Evolutionary conservation across 2,329 filamentous ascomycete genomes (phyloP), one percentile per base, ranked within the genome.

Genomic region (Huntiella decipiens): DNA sequence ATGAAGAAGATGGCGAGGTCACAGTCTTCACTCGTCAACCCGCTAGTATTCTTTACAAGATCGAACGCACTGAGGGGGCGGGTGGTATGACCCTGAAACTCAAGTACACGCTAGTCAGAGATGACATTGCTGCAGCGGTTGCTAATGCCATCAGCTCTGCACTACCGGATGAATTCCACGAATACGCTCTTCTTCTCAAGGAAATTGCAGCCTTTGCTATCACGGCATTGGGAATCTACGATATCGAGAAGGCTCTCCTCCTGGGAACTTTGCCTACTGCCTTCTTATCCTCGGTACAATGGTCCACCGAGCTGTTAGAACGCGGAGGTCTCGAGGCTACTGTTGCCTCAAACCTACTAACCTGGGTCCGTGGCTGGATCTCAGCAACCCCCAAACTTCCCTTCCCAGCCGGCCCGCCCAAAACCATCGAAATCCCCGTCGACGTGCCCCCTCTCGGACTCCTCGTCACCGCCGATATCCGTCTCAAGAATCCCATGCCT

Each of bases 361-460:
- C 53, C 2, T 64, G 64, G 44, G 51, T 70, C 8, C 51, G 46
- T n/a, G 50, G 49, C 7, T 69, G 65, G 64, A 56, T 60, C 19
- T 43, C 54, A 5, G 58, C 54, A 8, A 34, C 47, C 4, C 45
- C 61, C 16, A 19, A 17, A 5, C 33, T 49, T 3, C n/a, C 34
- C 6, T 43, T 49, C 34, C 66, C 60, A 51, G 70, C 71, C 15
- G 12, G 17, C 10, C 10, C 17, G 4, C 11, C 16, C 7, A 35
- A 38, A 10, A 77, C 76, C 10, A 87, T 98, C 53, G 67, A 81
- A 28, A 92, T 98, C 45, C 83, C 87, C 0, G 87, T 98, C 11
- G 85, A 94, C 49, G 76, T 98, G 1, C 88, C 88, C 0, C 77
- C 80, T 1, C 69, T 94, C 2, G 75, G 83, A 41, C 74, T 94